Evolutionary conservation across 495 filamentous ascomycete species (phyloP), one percentile per base, ranked within the genome.

Genomic region (Aspergillus haitiensis): DNA sequence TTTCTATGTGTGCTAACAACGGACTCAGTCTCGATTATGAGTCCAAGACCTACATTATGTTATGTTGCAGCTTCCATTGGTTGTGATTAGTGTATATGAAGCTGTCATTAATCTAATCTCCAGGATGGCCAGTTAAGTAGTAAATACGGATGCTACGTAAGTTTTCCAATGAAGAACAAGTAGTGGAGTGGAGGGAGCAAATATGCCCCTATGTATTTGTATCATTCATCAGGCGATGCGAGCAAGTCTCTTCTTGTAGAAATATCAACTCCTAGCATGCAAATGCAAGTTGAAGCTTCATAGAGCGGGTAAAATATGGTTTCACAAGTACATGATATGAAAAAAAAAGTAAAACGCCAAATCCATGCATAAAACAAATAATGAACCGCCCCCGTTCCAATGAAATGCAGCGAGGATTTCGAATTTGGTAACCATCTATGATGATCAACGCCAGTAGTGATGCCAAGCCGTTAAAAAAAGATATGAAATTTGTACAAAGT

Each of bases 361-460:
- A 55, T 7, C n/a, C 58, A 63, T 63, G 55, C 54, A 49, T 33
- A 16, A 37, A 49, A 54, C 10, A 61, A 55, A 58, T 15, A 57
- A 33, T 15, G n/a, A 44, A 58, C 55, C n/a, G 37, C 57, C 53
- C 60, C 62, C 45, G 42, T 39, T 40, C 48, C 39, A 16, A 44
- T 50, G 44, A 56, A 58, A 63, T 64, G 51, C 55, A 60, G 57
- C 33, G 32, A 56, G 35, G 39, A 52, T 42, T 58, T 55, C 52
- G 45, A 50, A 18, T 45, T 34, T 50, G 34, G 16, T 32, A 53
- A 40, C 66, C 64, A 56, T 74, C 73, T 74, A 74, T 61, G 44
- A 64, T 61, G 52, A 49, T 32, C 42, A 74, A 69, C 72, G 71
- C 72, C 72, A 37, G 13, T 56, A 61, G 31, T 49, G 57, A 76